Conservation (phyloP, 2,329 filamentous ascomycete genomes). For the Hypocrella siamensis region DNA sequence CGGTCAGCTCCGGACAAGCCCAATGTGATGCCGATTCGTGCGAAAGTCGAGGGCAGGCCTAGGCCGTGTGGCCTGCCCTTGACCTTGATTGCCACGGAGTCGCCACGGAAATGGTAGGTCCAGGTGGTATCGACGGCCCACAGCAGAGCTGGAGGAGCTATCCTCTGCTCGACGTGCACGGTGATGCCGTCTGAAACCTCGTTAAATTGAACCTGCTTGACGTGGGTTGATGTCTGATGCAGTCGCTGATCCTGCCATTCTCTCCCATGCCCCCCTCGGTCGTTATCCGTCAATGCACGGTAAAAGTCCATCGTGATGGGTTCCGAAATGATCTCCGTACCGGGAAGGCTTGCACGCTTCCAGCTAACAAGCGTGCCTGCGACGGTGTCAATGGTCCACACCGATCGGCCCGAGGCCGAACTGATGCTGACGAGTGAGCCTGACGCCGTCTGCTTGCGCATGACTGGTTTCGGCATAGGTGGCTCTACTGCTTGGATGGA, state of each 20-base stretch:
- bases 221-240: constrained; percentile 28
- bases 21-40: constrained; percentile 45
- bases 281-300: constrained; percentile 52
- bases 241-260: constrained; percentile 37
- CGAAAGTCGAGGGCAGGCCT: constrained; percentile 39
- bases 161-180: constrained; percentile 32
- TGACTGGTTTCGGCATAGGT: constrained; percentile 9
- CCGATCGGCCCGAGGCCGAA: constrained; percentile 16
- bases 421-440: constrained; percentile 15
- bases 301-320: constrained; percentile 39
- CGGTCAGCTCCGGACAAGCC: constrained; percentile 21
- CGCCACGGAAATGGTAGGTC: constrained; percentile 37
- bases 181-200: constrained; percentile 13
- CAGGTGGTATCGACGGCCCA: constrained; percentile 39
- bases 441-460: constrained; percentile 7
- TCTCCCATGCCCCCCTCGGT: constrained; percentile 37
- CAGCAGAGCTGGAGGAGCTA: constrained; percentile 47
- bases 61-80: constrained; percentile 29
- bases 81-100: constrained; percentile 32
- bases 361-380: constrained; percentile 26
- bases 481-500: constrained; percentile 6
- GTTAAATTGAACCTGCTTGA: constrained; percentile 18
- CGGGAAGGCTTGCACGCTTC: constrained; percentile 13
- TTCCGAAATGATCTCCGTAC: constrained; percentile 25
- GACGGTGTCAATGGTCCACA: constrained; percentile 27